These are phyloP conservation scores for Aspergillus sojae DNA, from an alignment of 2,329 filamentous ascomycete species.

Conservation along the genomic window DNA sequence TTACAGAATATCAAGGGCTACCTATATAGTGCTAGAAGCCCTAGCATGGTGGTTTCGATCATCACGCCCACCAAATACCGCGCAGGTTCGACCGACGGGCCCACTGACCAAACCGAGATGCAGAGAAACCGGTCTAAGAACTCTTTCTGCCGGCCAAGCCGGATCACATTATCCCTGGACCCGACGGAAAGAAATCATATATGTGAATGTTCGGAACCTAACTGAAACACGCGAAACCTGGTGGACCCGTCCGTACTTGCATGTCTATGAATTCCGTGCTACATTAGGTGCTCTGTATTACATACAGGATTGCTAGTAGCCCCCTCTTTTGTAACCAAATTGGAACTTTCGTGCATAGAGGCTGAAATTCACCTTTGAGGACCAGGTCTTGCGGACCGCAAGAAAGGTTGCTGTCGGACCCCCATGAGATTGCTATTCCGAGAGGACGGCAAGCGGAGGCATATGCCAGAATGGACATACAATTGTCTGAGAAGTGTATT, in stretches of 20 bases:
- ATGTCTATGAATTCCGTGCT: neutral
- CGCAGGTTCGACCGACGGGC: neutral
- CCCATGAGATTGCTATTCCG: neutral
- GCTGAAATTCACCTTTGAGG: neutral
- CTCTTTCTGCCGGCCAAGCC: constrained; percentile 3
- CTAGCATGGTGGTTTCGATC: neutral
- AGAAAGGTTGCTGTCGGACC: neutral
- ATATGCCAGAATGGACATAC: neutral
- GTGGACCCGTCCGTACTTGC: neutral
- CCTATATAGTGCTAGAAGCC: neutral
- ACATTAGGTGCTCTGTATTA: neutral
- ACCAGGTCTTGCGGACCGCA: neutral
- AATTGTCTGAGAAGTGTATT: neutral
- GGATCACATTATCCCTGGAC: neutral
- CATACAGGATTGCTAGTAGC: neutral
- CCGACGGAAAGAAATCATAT: neutral
- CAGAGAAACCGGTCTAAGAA: neutral
- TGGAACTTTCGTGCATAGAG: neutral
- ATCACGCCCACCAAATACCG: neutral
- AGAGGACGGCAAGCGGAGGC: neutral
- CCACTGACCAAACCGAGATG: neutral
- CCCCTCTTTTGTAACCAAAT: neutral
- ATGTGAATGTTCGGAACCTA: neutral
- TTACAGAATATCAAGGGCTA: neutral
- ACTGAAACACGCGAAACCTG: neutral